Percentiles rank a stretch among this genome's conserved stretches.
Conservation (phyloP, 1,139 yeast species). For the Debaryomyces singareniensis region DNA sequence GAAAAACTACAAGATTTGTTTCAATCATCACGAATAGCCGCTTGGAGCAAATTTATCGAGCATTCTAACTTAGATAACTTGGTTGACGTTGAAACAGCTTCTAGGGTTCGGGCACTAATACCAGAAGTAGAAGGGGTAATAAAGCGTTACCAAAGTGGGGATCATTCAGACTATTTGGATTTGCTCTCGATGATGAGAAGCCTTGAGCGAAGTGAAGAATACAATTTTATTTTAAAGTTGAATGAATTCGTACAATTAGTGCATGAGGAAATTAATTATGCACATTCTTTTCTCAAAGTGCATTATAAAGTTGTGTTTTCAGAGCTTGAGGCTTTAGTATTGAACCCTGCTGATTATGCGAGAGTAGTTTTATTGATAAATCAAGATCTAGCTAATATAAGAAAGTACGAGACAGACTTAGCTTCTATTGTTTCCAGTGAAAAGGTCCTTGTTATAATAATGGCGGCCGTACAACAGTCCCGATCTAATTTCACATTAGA, state of each 20-base stretch:
- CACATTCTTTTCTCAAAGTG: slow-evolving; percentile 46
- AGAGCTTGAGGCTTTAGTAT: slow-evolving; percentile 60
- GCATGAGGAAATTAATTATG: slow-evolving; percentile 45
- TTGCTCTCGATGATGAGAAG: slow-evolving; percentile 26
- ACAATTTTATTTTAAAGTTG: slow-evolving; percentile 45
- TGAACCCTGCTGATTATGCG: slow-evolving; percentile 63
- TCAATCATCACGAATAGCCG: not conserved
- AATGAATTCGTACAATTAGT: slow-evolving; percentile 55
- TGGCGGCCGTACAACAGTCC: slow-evolving; percentile 54
- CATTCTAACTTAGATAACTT: slow-evolving; percentile 13
- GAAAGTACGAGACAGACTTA: slow-evolving; percentile 28
- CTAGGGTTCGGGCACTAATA: slow-evolving; percentile 20
- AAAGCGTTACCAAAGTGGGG: slow-evolving; percentile 15
- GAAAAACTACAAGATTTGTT: not conserved
- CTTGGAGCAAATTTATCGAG: slow-evolving; percentile 6
- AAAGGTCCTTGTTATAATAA: slow-evolving; percentile 62
- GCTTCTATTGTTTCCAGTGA: slow-evolving; percentile 48
- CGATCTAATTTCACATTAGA: slow-evolving; percentile 21
- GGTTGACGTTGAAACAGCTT: slow-evolving; percentile 14
- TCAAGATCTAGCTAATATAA: slow-evolving; percentile 37
- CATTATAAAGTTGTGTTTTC: slow-evolving; percentile 61
- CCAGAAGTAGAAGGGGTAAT: slow-evolving; percentile 20
- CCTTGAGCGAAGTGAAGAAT: slow-evolving; percentile 33
- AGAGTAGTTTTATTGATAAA: slow-evolving; percentile 46
- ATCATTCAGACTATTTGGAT: slow-evolving; percentile 28